Evolutionary conservation across 2,329 filamentous ascomycete genomes (phyloP), one percentile per base, ranked within the genome.

Genomic region (Apiospora koreana): DNA sequence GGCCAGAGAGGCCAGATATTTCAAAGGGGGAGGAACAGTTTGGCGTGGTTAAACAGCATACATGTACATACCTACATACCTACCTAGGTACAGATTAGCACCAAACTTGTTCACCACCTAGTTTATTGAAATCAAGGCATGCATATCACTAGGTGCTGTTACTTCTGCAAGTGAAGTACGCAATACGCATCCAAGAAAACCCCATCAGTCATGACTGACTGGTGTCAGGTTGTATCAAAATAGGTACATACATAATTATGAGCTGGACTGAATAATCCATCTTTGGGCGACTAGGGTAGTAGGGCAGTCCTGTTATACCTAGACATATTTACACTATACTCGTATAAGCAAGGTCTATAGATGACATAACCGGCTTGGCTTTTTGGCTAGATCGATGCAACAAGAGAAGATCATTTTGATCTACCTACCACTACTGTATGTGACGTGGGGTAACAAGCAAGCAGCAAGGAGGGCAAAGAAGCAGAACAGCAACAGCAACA

Each of bases 321-420:
- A 62, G 12, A 5, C 8, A 25, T 16, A 18, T 25, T 8, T 16
- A 8, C 16, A 38, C 18, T 62, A 62, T 62, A 62, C 54, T 38
- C 31, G 18, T n/a, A 9, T 6, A 62, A 12, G 31, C 3, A 9
- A 62, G 18, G n/a, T 62, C 54, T 62, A 62, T n/a, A 23, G 31
- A 62, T 62, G 54, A 62, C 54, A 62, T 62, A 62, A 38, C 54
- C 54, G 54, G 54, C 54, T 35, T 58, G 50, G 50, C 50, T 35
- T 35, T 35, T 58, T 31, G 28, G 10, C 50, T 35, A 58, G 50
- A 43, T 43, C 28, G 9, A 58, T 35, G 50, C 50, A 35, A 35
- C 50, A 35, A 58, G 18, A 58, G 25, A 35, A 58, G 25, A 58
- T 35, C n/a, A n/a, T n/a, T n/a, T n/a, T 50, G 50, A 58, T 58